A percentile compares a stretch with the other conserved stretches of the same genome.
Conservation (phyloP, 2,329 filamentous ascomycete species). For the Colletotrichum aenigma region DNA sequence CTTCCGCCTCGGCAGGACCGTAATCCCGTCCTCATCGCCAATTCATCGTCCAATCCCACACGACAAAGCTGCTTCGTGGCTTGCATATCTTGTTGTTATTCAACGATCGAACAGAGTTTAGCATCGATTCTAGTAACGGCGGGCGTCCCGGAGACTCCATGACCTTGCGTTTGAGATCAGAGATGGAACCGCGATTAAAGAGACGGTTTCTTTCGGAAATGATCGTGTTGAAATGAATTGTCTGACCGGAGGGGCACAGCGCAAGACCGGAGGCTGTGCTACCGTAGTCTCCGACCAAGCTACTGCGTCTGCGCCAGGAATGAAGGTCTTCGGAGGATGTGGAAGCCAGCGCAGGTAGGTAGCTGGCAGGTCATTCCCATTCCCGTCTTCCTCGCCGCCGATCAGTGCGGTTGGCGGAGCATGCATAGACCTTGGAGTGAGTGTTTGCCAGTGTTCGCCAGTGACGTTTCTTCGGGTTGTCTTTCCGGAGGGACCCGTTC, state of each 20-base stretch:
- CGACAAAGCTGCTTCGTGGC: background rate
- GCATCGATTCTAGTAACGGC: background rate
- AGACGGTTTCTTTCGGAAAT: background rate
- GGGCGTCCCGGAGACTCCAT: background rate
- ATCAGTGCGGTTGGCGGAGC: background rate
- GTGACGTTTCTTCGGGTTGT: background rate
- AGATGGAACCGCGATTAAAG: background rate
- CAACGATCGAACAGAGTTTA: background rate
- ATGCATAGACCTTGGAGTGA: conserved; percentile 3
- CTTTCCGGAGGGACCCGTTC: background rate
- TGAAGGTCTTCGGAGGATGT: background rate
- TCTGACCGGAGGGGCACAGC: background rate
- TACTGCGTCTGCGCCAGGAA: background rate
- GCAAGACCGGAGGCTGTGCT: background rate
- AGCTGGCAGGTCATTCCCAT: background rate
- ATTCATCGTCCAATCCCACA: background rate
- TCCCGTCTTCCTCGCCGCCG: background rate
- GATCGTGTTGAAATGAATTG: background rate
- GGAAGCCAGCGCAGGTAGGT: background rate
- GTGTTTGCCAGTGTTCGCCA: background rate
- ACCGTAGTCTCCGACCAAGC: background rate
- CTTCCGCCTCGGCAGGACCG: background rate
- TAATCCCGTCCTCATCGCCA: background rate
- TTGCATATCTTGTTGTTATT: background rate
- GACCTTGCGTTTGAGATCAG: background rate